These are phyloP conservation scores for Aspergillus udagawae DNA, from an alignment of 2,329 filamentous ascomycete genomes.

Conservation along the genomic window DNA sequence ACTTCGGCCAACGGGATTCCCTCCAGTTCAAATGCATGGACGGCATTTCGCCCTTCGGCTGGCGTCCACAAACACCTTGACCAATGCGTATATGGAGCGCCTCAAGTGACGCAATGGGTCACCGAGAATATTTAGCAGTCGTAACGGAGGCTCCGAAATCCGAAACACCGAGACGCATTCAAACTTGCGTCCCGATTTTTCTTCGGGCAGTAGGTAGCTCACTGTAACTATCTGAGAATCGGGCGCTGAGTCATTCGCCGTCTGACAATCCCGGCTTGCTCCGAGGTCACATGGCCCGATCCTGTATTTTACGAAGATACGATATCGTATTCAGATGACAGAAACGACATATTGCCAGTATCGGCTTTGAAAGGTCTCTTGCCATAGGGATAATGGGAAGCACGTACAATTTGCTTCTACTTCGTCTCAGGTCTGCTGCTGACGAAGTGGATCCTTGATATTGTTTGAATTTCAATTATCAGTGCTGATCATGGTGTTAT, in stretches of 20 bases:
- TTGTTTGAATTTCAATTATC: not conserved
- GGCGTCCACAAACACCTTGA: no score
- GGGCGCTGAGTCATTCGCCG: not conserved
- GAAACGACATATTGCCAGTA: not conserved
- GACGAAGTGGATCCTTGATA: not conserved
- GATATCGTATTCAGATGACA: slow-evolving; percentile 14
- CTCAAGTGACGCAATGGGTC: not conserved
- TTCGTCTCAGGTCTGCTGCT: slow-evolving; percentile 8
- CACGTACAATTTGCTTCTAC: slow-evolving; percentile 19
- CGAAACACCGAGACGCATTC: not conserved
- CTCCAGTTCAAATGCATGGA: no score
- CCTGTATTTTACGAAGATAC: slow-evolving; percentile 1
- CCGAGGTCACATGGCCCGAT: slow-evolving; percentile 24
- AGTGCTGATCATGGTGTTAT: not conserved
- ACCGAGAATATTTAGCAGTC: not conserved
- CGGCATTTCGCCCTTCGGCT: no score
- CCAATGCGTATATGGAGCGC: not conserved
- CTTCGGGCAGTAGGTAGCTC: not conserved
- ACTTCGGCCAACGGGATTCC: not conserved
- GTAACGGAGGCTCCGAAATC: not conserved
- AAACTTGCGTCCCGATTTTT: not conserved
- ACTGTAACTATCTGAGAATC: not conserved
- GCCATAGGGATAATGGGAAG: slow-evolving; percentile 28
- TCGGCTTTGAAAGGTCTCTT: not conserved
- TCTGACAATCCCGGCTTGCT: slow-evolving; percentile 4